Evolutionary conservation across 2,329 filamentous ascomycete genomes (phyloP).

Genomic region (Colletotrichum tropicicola): DNA sequence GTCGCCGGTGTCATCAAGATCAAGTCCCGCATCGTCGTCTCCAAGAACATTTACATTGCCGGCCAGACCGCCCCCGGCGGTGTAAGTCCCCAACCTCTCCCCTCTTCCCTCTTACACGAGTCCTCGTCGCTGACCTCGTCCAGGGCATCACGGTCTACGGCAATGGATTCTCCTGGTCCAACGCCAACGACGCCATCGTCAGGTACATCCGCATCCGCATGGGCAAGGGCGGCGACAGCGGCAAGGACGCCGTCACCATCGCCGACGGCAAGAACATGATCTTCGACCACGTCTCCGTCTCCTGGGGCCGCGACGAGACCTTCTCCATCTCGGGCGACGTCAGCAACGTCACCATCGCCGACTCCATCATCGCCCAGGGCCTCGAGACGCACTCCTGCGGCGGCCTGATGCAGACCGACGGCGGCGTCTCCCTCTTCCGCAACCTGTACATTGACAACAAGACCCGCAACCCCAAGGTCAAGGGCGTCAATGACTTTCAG

Average conservation of each 20-base stretch:
- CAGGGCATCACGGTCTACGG: slow-evolving; percentile 60
- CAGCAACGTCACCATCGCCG: slow-evolving; percentile 59
- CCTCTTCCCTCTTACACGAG: not conserved
- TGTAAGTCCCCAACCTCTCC: slow-evolving; percentile 39
- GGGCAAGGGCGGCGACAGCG: slow-evolving; percentile 58
- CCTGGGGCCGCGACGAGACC: slow-evolving; percentile 65
- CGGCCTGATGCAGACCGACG: slow-evolving; percentile 59
- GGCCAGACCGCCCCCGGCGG: slow-evolving; percentile 60
- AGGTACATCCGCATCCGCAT: slow-evolving; percentile 65
- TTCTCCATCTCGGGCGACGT: slow-evolving; percentile 59
- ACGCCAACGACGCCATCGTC: slow-evolving; percentile 61
- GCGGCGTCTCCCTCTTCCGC: slow-evolving; percentile 54
- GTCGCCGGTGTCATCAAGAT: slow-evolving; percentile 60
- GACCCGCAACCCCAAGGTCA: slow-evolving; percentile 65
- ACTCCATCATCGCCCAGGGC: slow-evolving; percentile 63
- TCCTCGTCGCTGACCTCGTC: not conserved
- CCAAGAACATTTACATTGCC: slow-evolving; percentile 56
- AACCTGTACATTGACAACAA: slow-evolving; percentile 67
- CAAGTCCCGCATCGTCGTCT: slow-evolving; percentile 53
- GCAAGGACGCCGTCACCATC: slow-evolving; percentile 63
- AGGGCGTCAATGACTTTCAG: slow-evolving; percentile 63
- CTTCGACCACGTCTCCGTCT: slow-evolving; percentile 62
- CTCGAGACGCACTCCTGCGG: slow-evolving; percentile 62
- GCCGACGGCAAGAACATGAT: slow-evolving; percentile 63
- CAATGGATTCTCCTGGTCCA: slow-evolving; percentile 61